These are phyloP conservation scores for Trypanosoma vivax DNA, from an alignment of 208 protist species.

Conservation along the genomic window DNA sequence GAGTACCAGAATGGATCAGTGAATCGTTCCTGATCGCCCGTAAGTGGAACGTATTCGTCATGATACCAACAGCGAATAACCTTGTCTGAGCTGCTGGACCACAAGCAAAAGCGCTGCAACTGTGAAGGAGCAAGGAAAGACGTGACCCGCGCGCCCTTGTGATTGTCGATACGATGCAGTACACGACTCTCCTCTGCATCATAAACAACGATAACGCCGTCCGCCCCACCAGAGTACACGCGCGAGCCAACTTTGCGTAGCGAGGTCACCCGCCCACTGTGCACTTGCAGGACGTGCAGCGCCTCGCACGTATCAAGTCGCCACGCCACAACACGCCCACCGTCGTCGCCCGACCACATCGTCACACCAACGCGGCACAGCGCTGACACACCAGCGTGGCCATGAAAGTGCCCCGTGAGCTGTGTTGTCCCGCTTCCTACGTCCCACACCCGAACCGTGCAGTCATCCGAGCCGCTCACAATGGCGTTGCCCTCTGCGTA, in stretches of 20 bases:
- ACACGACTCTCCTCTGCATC: slow-evolving; percentile 34
- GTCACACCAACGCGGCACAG: slow-evolving; percentile 63
- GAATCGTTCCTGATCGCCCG: slow-evolving; percentile 56
- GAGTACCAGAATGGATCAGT: slow-evolving; percentile 66
- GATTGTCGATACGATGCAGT: slow-evolving; percentile 51
- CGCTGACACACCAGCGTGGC: slow-evolving; percentile 46
- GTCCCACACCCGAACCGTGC: slow-evolving; percentile 83
- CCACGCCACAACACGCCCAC: slow-evolving; percentile 63
- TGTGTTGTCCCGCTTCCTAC: slow-evolving; percentile 50
- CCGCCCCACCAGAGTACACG: slow-evolving; percentile 64
- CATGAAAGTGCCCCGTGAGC: slow-evolving; percentile 74
- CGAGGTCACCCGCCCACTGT: slow-evolving; percentile 41
- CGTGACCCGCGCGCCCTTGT: slow-evolving; percentile 40
- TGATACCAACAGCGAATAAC: slow-evolving; percentile 83
- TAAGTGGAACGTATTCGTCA: slow-evolving; percentile 62
- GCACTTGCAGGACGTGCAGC: slow-evolving; percentile 32
- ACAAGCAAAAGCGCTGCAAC: slow-evolving; percentile 72
- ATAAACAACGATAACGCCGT: slow-evolving; percentile 69
- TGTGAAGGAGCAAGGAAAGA: slow-evolving; percentile 41
- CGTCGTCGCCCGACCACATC: slow-evolving; percentile 80
- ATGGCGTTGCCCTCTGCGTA: slow-evolving; percentile 76
- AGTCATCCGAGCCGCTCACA: slow-evolving; percentile 69
- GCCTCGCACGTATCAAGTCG: slow-evolving; percentile 64
- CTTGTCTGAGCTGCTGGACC: slow-evolving; percentile 63
- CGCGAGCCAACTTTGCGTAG: slow-evolving; percentile 56